Conservation (phyloP, 2,329 filamentous ascomycete genomes). For the Diaporthe ilicicola region DNA sequence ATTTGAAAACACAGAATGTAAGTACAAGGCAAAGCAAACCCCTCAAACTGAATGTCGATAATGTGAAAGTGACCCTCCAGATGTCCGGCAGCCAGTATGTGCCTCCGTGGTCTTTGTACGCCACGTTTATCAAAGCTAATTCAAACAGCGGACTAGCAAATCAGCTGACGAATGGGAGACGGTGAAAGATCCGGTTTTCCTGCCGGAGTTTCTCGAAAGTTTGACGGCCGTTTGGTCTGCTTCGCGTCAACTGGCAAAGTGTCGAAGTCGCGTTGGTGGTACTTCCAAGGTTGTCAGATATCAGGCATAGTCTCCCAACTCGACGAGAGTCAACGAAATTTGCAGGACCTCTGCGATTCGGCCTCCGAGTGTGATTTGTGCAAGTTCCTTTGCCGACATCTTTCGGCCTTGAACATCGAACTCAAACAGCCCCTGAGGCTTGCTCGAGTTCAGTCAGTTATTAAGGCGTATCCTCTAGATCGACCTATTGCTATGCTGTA, state of each 20-base stretch:
- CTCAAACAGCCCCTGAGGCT: background rate
- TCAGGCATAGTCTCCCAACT: background rate
- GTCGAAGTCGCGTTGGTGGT: background rate
- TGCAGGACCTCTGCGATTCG: background rate
- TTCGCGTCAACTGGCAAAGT: background rate
- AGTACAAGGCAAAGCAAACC: background rate
- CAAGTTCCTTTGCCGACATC: background rate
- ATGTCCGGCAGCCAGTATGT: constrained; percentile 12
- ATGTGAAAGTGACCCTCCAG: background rate
- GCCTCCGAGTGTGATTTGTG: background rate
- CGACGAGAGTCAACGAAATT: background rate
- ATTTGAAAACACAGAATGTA: background rate
- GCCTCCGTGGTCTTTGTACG: background rate
- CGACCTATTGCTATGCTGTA: background rate
- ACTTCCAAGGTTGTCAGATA: background rate
- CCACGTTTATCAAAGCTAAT: background rate
- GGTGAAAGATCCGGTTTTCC: background rate
- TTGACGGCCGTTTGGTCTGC: background rate
- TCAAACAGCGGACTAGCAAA: background rate
- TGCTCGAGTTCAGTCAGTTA: background rate
- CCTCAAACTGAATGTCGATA: background rate
- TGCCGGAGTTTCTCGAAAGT: background rate
- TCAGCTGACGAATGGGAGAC: background rate
- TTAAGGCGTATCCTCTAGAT: background rate
- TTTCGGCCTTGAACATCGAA: background rate